These are phyloP conservation scores for Neurospora sp. DNA, from an alignment of 495 filamentous ascomycete genomes.

Conservation along the genomic window DNA sequence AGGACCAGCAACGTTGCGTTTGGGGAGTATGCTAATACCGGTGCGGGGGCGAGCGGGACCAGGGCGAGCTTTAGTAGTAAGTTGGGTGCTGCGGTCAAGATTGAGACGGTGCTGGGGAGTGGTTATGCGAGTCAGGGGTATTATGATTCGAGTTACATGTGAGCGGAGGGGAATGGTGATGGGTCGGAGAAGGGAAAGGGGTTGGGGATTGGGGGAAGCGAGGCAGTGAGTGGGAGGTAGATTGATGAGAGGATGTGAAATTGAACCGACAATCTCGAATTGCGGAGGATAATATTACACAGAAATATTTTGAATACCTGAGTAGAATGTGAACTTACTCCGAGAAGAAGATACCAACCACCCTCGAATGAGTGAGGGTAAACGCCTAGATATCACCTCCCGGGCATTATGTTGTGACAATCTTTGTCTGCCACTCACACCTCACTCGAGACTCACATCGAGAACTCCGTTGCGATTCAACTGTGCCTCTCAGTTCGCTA, in stretches of 20 bases:
- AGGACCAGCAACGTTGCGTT: slow-evolving; percentile 46
- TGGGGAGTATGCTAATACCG: slow-evolving; percentile 51
- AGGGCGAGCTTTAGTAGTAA: slow-evolving; percentile 46
- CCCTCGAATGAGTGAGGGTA: neutral
- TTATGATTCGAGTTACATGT: slow-evolving; percentile 20
- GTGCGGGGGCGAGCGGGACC: slow-evolving; percentile 45
- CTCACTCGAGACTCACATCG: neutral
- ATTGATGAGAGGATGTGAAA: neutral
- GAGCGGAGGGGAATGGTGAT: neutral
- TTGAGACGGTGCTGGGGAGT: slow-evolving; percentile 42
- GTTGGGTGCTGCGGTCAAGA: slow-evolving; percentile 34
- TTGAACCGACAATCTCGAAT: too few relatives aligned
- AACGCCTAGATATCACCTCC: neutral
- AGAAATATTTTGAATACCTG: too few relatives aligned
- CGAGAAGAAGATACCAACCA: neutral
- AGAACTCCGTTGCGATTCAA: neutral
- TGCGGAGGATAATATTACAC: too few relatives aligned
- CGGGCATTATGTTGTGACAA: neutral
- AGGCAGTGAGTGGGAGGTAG: neutral
- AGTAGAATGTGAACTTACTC: too few relatives aligned
- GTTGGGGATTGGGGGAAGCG: neutral
- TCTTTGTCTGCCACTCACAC: neutral
- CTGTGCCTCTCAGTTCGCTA: neutral
- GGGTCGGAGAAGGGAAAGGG: neutral
- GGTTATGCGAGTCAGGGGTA: slow-evolving; percentile 25